These are phyloP conservation scores for Cardamine resedifolia DNA, from an alignment of 345 rosid genomes.

Conservation along the genomic window DNA sequence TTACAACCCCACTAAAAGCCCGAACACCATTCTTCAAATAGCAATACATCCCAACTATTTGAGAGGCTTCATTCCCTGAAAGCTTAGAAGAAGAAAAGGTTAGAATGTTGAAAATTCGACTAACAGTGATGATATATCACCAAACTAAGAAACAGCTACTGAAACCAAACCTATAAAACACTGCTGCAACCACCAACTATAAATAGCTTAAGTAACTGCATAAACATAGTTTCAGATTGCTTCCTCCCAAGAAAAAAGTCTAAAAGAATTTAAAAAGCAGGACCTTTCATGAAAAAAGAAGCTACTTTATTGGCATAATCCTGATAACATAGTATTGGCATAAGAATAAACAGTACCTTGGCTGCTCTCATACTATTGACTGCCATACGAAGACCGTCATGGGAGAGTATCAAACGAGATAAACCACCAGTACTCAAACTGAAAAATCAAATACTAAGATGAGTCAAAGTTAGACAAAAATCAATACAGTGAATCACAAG, in stretches of 20 bases:
- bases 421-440: conserved; percentile 95
- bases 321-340: neutral
- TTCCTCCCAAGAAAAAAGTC: neutral
- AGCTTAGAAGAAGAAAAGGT: neutral
- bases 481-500: neutral
- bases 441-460: conserved; percentile 21
- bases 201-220: neutral
- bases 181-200: neutral
- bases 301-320: neutral
- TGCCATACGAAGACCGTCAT: conserved; percentile 80
- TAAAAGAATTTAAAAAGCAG: neutral
- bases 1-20: neutral
- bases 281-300: neutral
- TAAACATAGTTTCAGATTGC: neutral
- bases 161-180: conserved; percentile 5
- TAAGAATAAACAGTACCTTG: conserved; percentile 48
- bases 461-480: conserved; percentile 3
- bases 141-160: neutral
- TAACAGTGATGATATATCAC: conserved; percentile 2
- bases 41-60: conserved; percentile 44
- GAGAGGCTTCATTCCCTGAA: conserved; percentile 85
- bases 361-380: conserved; percentile 74
- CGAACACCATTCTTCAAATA: neutral
- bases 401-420: conserved; percentile 78
- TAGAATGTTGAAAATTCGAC: neutral